These are phyloP conservation scores for Aristolochia fimbriata DNA, from an alignment of 164 flowering plant species.

Conservation along the genomic window DNA sequence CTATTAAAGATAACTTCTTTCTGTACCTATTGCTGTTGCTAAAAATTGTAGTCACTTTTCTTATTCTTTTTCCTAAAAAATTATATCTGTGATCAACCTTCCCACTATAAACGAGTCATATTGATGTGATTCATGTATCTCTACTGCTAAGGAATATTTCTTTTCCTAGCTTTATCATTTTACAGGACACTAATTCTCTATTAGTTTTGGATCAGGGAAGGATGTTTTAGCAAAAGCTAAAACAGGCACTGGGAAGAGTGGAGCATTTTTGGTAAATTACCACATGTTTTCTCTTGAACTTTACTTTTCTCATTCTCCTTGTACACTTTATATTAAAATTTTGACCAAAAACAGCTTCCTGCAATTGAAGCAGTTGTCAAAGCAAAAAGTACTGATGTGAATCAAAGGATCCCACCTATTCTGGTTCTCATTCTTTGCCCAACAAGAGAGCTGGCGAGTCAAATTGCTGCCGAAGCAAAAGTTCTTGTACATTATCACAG, in stretches of 20 bases:
- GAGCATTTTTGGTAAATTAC: conserved; percentile 76
- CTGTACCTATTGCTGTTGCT: too few relatives aligned
- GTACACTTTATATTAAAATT: conserved; percentile 8
- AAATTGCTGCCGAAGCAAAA: conserved; percentile 86
- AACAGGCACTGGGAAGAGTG: conserved; percentile 91
- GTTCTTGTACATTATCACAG: conserved; percentile 75
- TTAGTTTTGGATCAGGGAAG: conserved; percentile 40
- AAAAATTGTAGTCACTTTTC: too few relatives aligned
- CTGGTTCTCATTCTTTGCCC: conserved; percentile 84
- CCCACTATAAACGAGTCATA: too few relatives aligned
- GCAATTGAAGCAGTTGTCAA: conserved; percentile 96
- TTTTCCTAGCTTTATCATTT: too few relatives aligned
- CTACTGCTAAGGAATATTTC: too few relatives aligned
- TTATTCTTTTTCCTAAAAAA: too few relatives aligned
- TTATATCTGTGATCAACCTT: too few relatives aligned
- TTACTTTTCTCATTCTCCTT: conserved; percentile 11
- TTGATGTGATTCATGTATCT: too few relatives aligned
- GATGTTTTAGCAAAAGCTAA: conserved; percentile 89
- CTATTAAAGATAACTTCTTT: too few relatives aligned
- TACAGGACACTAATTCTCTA: too few relatives aligned
- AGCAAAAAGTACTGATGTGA: conserved; percentile 26
- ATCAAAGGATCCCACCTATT: conserved; percentile 48
- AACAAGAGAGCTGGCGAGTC: conserved; percentile 94
- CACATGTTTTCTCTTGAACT: conserved; percentile 3
- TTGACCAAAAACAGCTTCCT: conserved; percentile 86